Base-by-base conservation (phyloP, 257 asterid genomes). In the Thymus quinquecostatus region DNA sequence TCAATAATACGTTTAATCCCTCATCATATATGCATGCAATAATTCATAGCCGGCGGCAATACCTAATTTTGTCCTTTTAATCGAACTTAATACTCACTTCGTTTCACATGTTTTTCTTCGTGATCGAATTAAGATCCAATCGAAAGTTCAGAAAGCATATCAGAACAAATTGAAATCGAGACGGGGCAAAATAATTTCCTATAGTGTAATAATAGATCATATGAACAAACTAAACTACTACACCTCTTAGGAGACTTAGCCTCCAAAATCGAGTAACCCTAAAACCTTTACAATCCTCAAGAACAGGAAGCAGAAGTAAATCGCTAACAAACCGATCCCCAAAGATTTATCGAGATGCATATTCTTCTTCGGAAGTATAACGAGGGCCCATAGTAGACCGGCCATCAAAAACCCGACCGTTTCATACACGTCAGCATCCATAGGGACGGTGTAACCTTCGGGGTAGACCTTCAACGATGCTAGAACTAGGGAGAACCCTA, bases 311-410 rank as follows among this genome's bases (percentile, higher is more conserved):
- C 93, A 85, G 1, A 88, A 80, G 75, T 92, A 92, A 38, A 92
- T 89, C 10, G 88, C 82, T 70, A 92, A 61, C 6, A 92, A 79
- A 0, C 98, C 98, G 29, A 69, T 70, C 3, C 96, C 98, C 11
- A 92, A 63, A 5, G 51, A 83, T 59, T 75, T 79, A 60, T 83
- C 94, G 28, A 80, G 79, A 66, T 77, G 72, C 96, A 89, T 89
- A 7, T 85, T 77, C 49, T 79, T 85, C 78, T 74, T 89, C 1
- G 89, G 90, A 85, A 92, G 38, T 51, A 92, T 78, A 33, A 92
- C 90, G 10, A 84, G 84, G 9, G 98, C 90, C 96, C 94, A 89
- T 8, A 92, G 85, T 83, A 92, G 75, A 0, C 91, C 96, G 0
- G 82, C 86, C 78, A 85, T 84, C 76, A 92, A 71, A 78, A 92